Evolutionary conservation across 1,284 basidiomycete species (phyloP), one percentile per base, ranked within the genome.

Genomic region (Papiliotrema fonsecae): DNA sequence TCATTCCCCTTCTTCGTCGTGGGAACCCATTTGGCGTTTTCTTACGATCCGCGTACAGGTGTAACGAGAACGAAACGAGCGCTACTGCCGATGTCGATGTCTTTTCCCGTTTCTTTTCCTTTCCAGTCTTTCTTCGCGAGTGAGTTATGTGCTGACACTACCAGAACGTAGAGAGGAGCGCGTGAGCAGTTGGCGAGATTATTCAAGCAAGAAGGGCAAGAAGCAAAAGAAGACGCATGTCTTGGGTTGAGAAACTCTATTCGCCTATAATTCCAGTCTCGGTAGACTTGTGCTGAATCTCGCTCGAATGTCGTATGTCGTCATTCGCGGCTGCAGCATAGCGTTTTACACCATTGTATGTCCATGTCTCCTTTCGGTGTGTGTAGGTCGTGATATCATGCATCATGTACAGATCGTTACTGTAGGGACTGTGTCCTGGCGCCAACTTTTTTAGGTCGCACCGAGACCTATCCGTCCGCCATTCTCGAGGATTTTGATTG

Each of bases 401-500:
- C 26, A 32, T 25, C 14, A n/a, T n/a, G 14, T 45, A 13, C 7
- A 9, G n/a, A 14, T 43, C 18, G 11, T 21, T n/a, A 35, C 28
- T 13, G 7, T 19, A 10, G 6, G 13, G 13, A 9, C 22, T 13
- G 19, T 21, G 26, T 26, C 21, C 10, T 24, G 13, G 30, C 11
- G 32, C 7, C 42, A 11, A 22, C 28, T 43, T 21, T 18, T 10
- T 18, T 25, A 16, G 10, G 24, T 40, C 38, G 38, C 10, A 19
- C 63, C 60, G 18, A 85, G 71, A 7, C 78, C 70, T 34, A 88
- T 77, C 27, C 60, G 69, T 2, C 75, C 72, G 0, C 79, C 83
- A 22, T 74, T 71, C 53, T 83, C 77, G 31, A 89, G 67, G 24
- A 87, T 81, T n/a, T 67, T 70, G 26, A 81, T 77, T 0, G 80